Evolutionary conservation across 2,329 filamentous ascomycete genomes (phyloP).

Genomic region (Colletotrichum spaethianum): DNA sequence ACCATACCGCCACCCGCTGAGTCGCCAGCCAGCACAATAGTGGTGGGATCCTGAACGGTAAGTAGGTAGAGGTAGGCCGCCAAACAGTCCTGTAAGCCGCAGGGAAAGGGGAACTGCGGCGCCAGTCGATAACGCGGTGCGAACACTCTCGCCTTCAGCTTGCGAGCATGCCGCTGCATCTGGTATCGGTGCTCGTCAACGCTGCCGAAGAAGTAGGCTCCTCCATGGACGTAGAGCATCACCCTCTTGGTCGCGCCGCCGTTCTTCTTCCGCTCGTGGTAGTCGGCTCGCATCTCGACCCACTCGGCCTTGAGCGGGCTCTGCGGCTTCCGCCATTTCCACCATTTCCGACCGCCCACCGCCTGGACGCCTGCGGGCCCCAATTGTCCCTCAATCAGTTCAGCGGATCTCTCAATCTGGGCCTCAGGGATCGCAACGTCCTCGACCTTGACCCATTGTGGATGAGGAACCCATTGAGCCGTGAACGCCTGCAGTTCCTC

Average conservation of each 20-base stretch:
- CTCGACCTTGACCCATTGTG: conserved; percentile 88
- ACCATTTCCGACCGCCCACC: conserved; percentile 88
- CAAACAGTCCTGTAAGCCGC: conserved; percentile 90
- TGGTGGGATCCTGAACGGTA: conserved; percentile 80
- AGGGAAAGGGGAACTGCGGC: conserved; percentile 96
- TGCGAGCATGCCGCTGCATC: conserved; percentile 94
- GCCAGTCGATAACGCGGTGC: conserved; percentile 89
- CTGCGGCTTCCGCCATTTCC: conserved; percentile 85
- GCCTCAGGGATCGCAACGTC: conserved; percentile 75
- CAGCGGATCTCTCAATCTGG: conserved; percentile 77
- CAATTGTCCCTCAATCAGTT: conserved; percentile 79
- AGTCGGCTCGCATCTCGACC: conserved; percentile 94
- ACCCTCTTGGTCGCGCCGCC: conserved; percentile 77
- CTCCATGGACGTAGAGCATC: conserved; percentile 95
- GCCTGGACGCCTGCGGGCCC: conserved; percentile 80
- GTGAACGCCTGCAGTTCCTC: conserved; percentile 96
- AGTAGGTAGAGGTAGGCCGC: conserved; percentile 90
- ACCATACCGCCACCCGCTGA: conserved; percentile 96
- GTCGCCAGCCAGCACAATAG: conserved; percentile 91
- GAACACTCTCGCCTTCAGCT: conserved; percentile 90
- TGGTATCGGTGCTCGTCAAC: conserved; percentile 98
- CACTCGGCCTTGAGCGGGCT: conserved; percentile 85
- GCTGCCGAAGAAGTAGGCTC: conserved; percentile 95
- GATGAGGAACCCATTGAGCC: conserved; percentile 89
- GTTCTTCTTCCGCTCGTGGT: conserved; percentile 77